Evolutionary conservation across 768 basidiomycete genomes (phyloP).

Genomic region (Suillus subaureus): DNA sequence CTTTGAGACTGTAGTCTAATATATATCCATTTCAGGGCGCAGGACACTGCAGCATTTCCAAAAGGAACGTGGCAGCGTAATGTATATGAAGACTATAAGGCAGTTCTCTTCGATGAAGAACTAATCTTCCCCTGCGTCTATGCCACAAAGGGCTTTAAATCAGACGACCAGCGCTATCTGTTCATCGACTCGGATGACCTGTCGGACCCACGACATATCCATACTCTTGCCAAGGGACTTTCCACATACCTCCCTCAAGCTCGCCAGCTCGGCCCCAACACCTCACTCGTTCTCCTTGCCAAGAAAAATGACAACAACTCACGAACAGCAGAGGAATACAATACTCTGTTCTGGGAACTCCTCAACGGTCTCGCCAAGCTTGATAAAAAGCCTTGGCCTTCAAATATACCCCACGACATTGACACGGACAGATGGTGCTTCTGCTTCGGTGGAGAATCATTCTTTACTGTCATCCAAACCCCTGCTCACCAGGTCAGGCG

Average conservation of each 20-base stretch:
- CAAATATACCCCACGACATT: slow-evolving; percentile 18
- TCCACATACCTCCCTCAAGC: slow-evolving; percentile 19
- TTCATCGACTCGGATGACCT: slow-evolving; percentile 26
- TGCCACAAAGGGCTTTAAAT: too few species aligned
- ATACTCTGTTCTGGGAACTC: slow-evolving; percentile 20
- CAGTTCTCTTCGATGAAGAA: too few species aligned
- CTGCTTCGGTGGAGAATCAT: slow-evolving; percentile 23
- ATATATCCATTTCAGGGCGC: too few species aligned
- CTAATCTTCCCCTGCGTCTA: too few species aligned
- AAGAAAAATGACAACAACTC: slow-evolving; percentile 12
- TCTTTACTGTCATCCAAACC: slow-evolving; percentile 23
- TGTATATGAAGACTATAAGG: too few species aligned
- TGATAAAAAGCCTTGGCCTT: slow-evolving; percentile 20
- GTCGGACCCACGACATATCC: slow-evolving; percentile 22
- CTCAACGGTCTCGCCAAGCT: slow-evolving; percentile 21
- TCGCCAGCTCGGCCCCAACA: slow-evolving; percentile 20
- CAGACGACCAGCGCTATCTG: slow-evolving; percentile 15
- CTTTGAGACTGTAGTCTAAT: too few species aligned
- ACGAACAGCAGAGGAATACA: slow-evolving; percentile 22
- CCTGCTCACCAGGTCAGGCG: slow-evolving; percentile 23
- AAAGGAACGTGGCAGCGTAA: too few species aligned
- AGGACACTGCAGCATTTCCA: too few species aligned
- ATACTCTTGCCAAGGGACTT: slow-evolving; percentile 19
- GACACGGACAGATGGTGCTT: slow-evolving; percentile 23
- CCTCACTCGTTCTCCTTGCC: slow-evolving; percentile 21